phyloP scores from a whole-genome alignment of 2,329 filamentous ascomycete species.

The Mariannaea elegans region DNA sequence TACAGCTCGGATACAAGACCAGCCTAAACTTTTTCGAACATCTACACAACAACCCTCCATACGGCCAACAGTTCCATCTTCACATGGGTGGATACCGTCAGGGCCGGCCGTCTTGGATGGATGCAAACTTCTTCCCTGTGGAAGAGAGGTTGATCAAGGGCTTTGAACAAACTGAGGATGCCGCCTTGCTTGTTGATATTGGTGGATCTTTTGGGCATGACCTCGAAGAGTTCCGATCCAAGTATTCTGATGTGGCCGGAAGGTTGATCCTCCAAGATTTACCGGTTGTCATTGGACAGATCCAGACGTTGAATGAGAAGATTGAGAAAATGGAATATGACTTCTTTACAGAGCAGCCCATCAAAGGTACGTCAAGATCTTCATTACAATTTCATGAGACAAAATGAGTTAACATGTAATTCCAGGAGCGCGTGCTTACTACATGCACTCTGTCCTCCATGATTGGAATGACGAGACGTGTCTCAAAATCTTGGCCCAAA shows the following conservation, averaged over 20 bases:
- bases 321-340: slow-evolving; percentile 53
- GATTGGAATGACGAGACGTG: slow-evolving; percentile 51
- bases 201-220: slow-evolving; percentile 49
- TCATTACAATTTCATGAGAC: no score
- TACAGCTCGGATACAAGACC: slow-evolving; percentile 47
- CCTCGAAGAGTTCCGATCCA: slow-evolving; percentile 43
- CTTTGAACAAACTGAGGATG: slow-evolving; percentile 37
- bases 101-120: slow-evolving; percentile 47
- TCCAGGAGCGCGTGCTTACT: slow-evolving; percentile 52
- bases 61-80: slow-evolving; percentile 48
- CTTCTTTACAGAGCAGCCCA: slow-evolving; percentile 56
- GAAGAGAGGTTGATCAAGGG: slow-evolving; percentile 43
- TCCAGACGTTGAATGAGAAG: slow-evolving; percentile 37
- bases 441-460: slow-evolving; percentile 52
- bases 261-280: slow-evolving; percentile 59
- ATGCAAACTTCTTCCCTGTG: slow-evolving; percentile 47
- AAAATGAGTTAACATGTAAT: no score
- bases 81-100: slow-evolving; percentile 50
- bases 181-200: slow-evolving; percentile 46
- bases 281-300: slow-evolving; percentile 48
- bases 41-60: slow-evolving; percentile 39
- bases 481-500: slow-evolving; percentile 41
- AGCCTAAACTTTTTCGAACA: slow-evolving; percentile 47
- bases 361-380: slow-evolving; percentile 50
- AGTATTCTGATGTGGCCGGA: slow-evolving; percentile 50